These are phyloP conservation scores for Arthrobotrys musiformis DNA, from an alignment of 2,329 filamentous ascomycete species.

Conservation along the genomic window DNA sequence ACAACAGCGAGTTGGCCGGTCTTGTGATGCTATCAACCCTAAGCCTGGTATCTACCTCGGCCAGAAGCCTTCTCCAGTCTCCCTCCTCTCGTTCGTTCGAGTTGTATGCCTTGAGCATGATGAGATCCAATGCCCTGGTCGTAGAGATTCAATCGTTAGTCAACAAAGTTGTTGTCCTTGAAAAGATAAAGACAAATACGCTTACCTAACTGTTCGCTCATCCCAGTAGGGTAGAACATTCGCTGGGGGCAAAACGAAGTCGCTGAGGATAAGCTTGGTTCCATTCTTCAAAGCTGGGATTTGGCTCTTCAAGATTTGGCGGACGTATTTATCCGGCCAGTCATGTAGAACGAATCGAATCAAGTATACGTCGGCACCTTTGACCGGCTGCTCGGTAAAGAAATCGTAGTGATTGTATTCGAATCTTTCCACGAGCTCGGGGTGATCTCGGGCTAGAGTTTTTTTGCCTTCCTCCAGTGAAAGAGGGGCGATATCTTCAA, in stretches of 20 bases:
- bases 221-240: slow-evolving; percentile 30
- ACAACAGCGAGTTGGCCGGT: slow-evolving; percentile 28
- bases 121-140: slow-evolving; percentile 60
- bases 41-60: slow-evolving; percentile 57
- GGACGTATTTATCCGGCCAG: slow-evolving; percentile 58
- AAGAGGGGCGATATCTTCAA: slow-evolving; percentile 65
- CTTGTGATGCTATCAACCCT: slow-evolving; percentile 42
- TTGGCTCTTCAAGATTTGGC: slow-evolving; percentile 56
- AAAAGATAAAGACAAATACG: background rate
- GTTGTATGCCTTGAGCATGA: slow-evolving; percentile 62
- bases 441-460: slow-evolving; percentile 12
- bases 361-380: slow-evolving; percentile 59
- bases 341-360: slow-evolving; percentile 59
- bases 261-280: slow-evolving; percentile 24
- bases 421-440: slow-evolving; percentile 17
- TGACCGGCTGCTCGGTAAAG: slow-evolving; percentile 58
- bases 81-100: slow-evolving; percentile 61
- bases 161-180: background rate
- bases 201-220: slow-evolving; percentile 59
- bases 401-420: slow-evolving; percentile 58
- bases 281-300: slow-evolving; percentile 53
- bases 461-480: slow-evolving; percentile 26
- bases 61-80: slow-evolving; percentile 61
- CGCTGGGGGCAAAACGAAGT: slow-evolving; percentile 21
- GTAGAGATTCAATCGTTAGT: slow-evolving; percentile 58